phyloP scores from a whole-genome alignment of 2,329 filamentous ascomycete species.

The Exophiala dermatitidis region DNA sequence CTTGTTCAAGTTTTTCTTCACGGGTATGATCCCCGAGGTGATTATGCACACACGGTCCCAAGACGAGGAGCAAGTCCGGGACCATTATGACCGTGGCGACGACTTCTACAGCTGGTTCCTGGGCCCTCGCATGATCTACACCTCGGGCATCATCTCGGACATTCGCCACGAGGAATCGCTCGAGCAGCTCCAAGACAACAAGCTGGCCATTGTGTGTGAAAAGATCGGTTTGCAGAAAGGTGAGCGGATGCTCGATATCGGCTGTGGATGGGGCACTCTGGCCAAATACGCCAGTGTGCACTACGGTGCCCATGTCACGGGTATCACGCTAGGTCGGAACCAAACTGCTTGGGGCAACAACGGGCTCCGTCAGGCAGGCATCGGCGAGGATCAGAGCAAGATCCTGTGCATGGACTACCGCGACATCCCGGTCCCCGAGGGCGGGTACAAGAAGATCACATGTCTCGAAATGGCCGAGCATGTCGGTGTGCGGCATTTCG shows the following conservation, averaged over 20 bases:
- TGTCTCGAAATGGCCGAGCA: constrained; percentile 99
- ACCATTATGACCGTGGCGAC: constrained; percentile 92
- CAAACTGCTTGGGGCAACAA: constrained; percentile 96
- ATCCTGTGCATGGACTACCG: constrained; percentile 97
- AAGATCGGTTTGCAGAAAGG: constrained; percentile 80
- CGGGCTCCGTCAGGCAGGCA: constrained; percentile 71
- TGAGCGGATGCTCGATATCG: constrained; percentile 84
- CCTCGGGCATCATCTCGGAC: constrained; percentile 86
- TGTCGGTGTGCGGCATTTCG: constrained; percentile 86
- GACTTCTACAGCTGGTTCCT: constrained; percentile 99
- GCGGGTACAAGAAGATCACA: constrained; percentile 87
- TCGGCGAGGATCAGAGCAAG: constrained; percentile 79
- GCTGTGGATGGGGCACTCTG: constrained; percentile 96
- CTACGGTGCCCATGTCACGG: constrained; percentile 78
- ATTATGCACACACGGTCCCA: constrained; percentile 89
- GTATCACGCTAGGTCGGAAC: constrained; percentile 90
- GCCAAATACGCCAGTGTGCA: constrained; percentile 87
- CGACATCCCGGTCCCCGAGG: constrained; percentile 73
- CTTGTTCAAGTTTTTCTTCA: constrained; percentile 81
- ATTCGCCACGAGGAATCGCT: constrained; percentile 79
- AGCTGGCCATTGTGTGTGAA: constrained; percentile 88
- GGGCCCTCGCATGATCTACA: constrained; percentile 98
- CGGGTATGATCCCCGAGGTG: constrained; percentile 79
- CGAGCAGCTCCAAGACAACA: constrained; percentile 96
- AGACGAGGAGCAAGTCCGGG: constrained; percentile 90